These are phyloP conservation scores for Lentithecium fluviatile DNA, from an alignment of 495 filamentous ascomycete genomes.

Conservation along the genomic window DNA sequence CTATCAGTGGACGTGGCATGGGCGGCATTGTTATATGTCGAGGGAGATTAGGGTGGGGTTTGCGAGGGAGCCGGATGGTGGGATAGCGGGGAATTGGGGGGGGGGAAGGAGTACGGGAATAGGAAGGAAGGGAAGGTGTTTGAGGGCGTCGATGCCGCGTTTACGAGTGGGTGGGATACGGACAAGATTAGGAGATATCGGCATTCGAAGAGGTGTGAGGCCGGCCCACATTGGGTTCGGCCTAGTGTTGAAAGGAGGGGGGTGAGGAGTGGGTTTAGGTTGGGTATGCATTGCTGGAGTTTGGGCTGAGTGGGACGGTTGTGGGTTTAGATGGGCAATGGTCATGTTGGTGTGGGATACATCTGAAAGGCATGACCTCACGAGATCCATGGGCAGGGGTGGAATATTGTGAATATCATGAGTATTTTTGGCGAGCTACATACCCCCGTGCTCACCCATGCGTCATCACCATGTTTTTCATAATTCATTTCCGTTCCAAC, in stretches of 20 bases:
- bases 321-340: neutral
- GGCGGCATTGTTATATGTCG: constrained; percentile 21
- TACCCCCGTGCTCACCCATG: too few relatives aligned
- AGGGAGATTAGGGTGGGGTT: constrained; percentile 11
- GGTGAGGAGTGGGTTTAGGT: neutral
- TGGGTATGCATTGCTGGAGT: neutral
- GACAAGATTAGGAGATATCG: constrained; percentile 23
- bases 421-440: too few relatives aligned
- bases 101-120: too few relatives aligned
- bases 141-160: neutral
- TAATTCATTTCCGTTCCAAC: too few relatives aligned
- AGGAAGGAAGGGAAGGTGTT: constrained; percentile 1
- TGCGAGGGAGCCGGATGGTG: neutral
- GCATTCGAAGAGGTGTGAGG: constrained; percentile 10
- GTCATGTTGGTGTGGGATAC: too few relatives aligned
- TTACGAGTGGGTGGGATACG: constrained; percentile 21
- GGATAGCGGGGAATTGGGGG: too few relatives aligned
- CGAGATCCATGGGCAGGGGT: too few relatives aligned
- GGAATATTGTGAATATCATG: too few relatives aligned
- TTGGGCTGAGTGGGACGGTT: neutral
- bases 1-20: constrained; percentile 17
- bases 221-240: constrained; percentile 15
- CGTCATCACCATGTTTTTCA: too few relatives aligned
- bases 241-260: constrained; percentile 6
- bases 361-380: too few relatives aligned